phyloP scores from a whole-genome alignment of 768 basidiomycete genomes.

The Boletus subcaerulescens region DNA sequence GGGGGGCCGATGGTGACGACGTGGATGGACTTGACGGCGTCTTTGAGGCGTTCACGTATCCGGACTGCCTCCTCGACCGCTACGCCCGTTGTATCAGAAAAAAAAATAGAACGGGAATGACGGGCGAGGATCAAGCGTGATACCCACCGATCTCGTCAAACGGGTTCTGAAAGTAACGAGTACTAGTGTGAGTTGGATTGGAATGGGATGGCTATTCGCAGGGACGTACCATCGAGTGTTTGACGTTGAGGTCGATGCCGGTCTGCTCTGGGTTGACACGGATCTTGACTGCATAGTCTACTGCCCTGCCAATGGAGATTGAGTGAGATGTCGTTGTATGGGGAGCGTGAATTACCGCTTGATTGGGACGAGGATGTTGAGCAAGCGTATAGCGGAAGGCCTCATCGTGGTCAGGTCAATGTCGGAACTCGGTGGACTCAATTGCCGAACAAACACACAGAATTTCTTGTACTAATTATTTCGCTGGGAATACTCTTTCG shows the following conservation, averaged over 20 bases:
- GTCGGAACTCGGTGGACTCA: constrained; percentile 11
- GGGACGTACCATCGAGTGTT: constrained; percentile 91
- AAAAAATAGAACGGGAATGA: neutral
- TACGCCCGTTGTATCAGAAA: constrained; percentile 26
- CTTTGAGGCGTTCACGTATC: constrained; percentile 81
- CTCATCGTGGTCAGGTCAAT: constrained; percentile 51
- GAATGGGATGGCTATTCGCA: neutral
- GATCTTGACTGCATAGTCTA: constrained; percentile 99
- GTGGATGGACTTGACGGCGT: constrained; percentile 78
- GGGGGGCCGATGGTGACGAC: constrained; percentile 93
- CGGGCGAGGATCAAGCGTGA: neutral
- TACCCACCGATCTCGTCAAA: constrained; percentile 95
- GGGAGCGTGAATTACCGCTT: constrained; percentile 57
- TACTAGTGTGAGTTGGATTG: neutral
- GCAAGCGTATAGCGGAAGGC: constrained; percentile 63
- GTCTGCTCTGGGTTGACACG: constrained; percentile 94
- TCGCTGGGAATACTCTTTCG: too few relatives aligned
- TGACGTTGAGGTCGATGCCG: constrained; percentile 94
- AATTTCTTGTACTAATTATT: too few relatives aligned
- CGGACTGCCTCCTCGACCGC: constrained; percentile 97
- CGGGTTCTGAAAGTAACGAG: constrained; percentile 65
- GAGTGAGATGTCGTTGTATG: neutral
- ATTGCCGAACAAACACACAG: too few relatives aligned
- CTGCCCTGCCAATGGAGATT: constrained; percentile 51
- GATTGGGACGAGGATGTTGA: constrained; percentile 92